phyloP scores from a whole-genome alignment of 306 rosid genomes.

The Quercus dentata region DNA sequence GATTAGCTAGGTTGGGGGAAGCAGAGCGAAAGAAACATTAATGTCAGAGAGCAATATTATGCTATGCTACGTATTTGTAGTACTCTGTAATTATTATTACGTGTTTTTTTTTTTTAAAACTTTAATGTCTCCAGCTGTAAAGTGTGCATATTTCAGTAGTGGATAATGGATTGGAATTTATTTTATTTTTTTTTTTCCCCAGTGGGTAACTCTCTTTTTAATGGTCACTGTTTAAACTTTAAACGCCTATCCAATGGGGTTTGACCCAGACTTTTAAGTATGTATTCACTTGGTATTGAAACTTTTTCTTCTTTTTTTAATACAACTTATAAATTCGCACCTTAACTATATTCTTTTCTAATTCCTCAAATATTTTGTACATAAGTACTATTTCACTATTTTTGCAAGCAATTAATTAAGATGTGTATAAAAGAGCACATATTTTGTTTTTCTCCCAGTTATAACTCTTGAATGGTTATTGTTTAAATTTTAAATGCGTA shows the following conservation, averaged over 20 bases:
- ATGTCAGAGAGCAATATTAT: not conserved
- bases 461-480: no score
- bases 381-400: no score
- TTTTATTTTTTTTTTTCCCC: not conserved
- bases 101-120: slow-evolving; percentile 1
- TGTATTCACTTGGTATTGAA: not conserved
- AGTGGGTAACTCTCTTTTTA: no score
- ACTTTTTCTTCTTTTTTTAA: accelerated
- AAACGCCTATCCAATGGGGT: not conserved
- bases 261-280: not conserved
- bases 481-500: not conserved
- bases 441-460: not conserved
- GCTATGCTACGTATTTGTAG: not conserved
- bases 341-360: no score
- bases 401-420: no score
- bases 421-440: no score
- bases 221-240: not conserved
- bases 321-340: no score
- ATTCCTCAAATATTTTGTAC: no score
- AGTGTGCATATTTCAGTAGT: not conserved
- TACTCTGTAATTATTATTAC: no score
- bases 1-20: no score
- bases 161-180: not conserved
- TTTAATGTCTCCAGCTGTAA: slow-evolving; percentile 30
- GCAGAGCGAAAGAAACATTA: not conserved